Conservation (phyloP, 2,329 filamentous ascomycete genomes). For the Mycogone perniciosa region DNA sequence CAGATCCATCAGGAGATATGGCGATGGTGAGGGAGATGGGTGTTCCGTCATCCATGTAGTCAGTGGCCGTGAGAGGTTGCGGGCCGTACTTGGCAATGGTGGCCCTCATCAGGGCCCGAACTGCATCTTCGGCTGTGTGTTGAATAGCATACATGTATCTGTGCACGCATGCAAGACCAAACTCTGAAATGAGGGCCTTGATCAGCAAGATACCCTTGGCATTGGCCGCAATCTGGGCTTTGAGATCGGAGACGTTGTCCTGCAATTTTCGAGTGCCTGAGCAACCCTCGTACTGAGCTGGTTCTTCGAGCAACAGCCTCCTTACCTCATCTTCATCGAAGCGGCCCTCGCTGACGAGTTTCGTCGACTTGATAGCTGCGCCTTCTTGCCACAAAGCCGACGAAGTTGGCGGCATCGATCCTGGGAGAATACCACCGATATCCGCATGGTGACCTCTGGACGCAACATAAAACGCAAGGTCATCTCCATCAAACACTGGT, state of each 20-base stretch:
- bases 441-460: constrained; percentile 47
- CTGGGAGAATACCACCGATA: constrained; percentile 72
- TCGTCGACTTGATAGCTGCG: constrained; percentile 56
- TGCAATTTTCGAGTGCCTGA: constrained; percentile 70
- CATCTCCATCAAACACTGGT: constrained; percentile 35
- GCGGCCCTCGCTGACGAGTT: constrained; percentile 68
- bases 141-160: constrained; percentile 45
- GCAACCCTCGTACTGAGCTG: constrained; percentile 68
- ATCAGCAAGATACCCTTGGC: constrained; percentile 77
- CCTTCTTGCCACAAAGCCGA: constrained; percentile 60
- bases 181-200: constrained; percentile 63
- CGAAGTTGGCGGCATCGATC: constrained; percentile 75
- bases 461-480: constrained; percentile 47
- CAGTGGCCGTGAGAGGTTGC: constrained; percentile 27
- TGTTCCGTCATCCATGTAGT: constrained; percentile 79
- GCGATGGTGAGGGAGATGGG: constrained; percentile 69
- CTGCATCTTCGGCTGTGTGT: constrained; percentile 48
- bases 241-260: constrained; percentile 81
- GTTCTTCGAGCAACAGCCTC: constrained; percentile 65
- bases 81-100: constrained; percentile 15
- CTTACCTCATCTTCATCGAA: constrained; percentile 74
- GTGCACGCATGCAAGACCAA: constrained; percentile 63
- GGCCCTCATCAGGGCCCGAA: constrained; percentile 44
- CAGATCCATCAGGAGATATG: constrained; percentile 69
- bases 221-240: constrained; percentile 81